Conservation (phyloP, 2,329 filamentous ascomycete genomes). For the Colletotrichum chrysophilum region DNA sequence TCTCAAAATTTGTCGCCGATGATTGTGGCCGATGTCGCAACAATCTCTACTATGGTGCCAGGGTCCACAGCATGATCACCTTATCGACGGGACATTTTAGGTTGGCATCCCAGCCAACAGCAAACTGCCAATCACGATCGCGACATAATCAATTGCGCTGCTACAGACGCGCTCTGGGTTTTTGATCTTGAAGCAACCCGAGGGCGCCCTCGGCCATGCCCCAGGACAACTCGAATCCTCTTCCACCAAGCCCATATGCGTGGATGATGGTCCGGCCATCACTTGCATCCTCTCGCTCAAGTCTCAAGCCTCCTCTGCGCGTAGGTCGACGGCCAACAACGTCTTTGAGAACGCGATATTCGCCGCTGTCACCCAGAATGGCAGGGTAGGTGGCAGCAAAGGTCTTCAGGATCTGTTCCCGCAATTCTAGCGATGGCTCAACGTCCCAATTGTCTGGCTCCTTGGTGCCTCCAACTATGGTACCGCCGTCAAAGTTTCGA, state of each 20-base stretch:
- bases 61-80: neutral
- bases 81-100: neutral
- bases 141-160: neutral
- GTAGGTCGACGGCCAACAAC: conserved; percentile 52
- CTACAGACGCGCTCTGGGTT: neutral
- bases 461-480: conserved; percentile 71
- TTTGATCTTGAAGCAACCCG: conserved; percentile 35
- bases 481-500: conserved; percentile 65
- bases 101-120: neutral
- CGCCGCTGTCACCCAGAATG: conserved; percentile 31
- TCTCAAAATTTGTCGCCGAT: neutral
- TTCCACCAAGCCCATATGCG: conserved; percentile 65
- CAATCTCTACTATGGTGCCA: neutral
- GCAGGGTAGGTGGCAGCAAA: conserved; percentile 40
- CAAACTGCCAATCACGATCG: neutral
- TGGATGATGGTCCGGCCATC: conserved; percentile 42
- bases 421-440: conserved; percentile 49
- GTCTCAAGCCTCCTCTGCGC: conserved; percentile 52
- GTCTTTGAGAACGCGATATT: conserved; percentile 43
- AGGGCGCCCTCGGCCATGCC: conserved; percentile 59
- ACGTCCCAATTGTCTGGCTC: conserved; percentile 62
- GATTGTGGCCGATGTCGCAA: neutral
- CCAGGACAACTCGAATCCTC: conserved; percentile 68
- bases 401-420: conserved; percentile 49
- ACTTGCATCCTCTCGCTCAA: conserved; percentile 52